phyloP scores from a whole-genome alignment of 345 rosid genomes.

The Eucalyptus cloeziana region DNA sequence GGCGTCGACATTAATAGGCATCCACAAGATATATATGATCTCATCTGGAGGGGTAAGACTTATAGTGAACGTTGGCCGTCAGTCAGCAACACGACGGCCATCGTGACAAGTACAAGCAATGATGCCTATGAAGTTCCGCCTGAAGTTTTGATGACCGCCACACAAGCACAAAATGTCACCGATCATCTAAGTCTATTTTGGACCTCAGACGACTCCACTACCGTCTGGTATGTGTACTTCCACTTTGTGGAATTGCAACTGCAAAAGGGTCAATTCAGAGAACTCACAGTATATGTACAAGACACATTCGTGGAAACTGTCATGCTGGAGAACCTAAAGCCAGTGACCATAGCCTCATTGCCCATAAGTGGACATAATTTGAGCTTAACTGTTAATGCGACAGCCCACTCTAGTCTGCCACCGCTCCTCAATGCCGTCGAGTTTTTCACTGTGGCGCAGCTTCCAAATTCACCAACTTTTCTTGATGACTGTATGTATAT shows the following conservation, averaged over 20 bases:
- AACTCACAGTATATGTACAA: neutral
- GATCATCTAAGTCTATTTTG: accelerated
- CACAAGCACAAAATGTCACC: neutral
- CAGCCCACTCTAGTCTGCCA: no score
- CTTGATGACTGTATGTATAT: neutral
- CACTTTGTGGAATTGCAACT: conserved; percentile 13
- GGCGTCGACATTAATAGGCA: neutral
- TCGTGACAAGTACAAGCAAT: neutral
- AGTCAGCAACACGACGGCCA: neutral
- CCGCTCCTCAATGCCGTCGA: conserved; percentile 4
- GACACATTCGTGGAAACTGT: neutral
- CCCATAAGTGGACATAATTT: neutral
- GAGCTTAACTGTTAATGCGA: no score
- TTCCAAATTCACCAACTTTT: neutral
- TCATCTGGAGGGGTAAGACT: accelerated
- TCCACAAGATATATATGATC: neutral
- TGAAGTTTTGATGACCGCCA: neutral
- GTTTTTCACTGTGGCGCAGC: conserved; percentile 3
- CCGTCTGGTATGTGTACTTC: neutral
- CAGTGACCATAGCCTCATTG: neutral
- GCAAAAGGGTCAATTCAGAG: neutral
- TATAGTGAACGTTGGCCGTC: no score
- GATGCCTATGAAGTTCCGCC: neutral
- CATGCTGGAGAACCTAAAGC: neutral
- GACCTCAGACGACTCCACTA: neutral